These are phyloP conservation scores for Actinomortierella wolfii DNA, from an alignment of 371 early-diverging fungal species.

Conservation along the genomic window DNA sequence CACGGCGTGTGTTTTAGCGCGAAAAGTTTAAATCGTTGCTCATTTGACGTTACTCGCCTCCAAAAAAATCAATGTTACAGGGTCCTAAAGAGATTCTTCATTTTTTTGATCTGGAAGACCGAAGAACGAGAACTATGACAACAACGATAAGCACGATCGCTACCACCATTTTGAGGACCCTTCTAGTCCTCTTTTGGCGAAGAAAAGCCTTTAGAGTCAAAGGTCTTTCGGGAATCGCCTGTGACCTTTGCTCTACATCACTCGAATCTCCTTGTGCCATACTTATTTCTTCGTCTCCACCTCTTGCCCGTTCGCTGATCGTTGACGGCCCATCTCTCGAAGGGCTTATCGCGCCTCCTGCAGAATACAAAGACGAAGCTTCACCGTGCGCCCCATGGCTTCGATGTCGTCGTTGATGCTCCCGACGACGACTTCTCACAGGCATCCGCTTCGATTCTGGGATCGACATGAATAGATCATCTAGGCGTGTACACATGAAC, in stretches of 20 bases:
- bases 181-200: constrained; percentile 4
- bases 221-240: constrained; percentile 3
- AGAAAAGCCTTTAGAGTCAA: constrained; percentile 1
- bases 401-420: not conserved
- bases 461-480: constrained; percentile 36
- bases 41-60: too few species aligned
- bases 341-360: not conserved
- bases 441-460: constrained; percentile 22
- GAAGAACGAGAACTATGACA: constrained; percentile 20
- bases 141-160: constrained; percentile 18
- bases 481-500: constrained; percentile 35
- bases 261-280: not conserved
- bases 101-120: too few species aligned
- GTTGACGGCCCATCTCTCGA: not conserved
- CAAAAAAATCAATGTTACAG: too few species aligned
- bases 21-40: too few species aligned
- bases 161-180: constrained; percentile 15
- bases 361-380: not conserved
- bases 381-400: not conserved
- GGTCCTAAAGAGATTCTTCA: too few species aligned
- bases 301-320: not conserved
- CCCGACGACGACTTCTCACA: not conserved
- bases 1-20: too few species aligned
- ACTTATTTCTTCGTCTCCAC: not conserved
- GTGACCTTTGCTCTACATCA: too few species aligned